Evolutionary conservation across 192 early-diverging fungal species (phyloP).

Genomic region (Lobosporangium transversale): DNA sequence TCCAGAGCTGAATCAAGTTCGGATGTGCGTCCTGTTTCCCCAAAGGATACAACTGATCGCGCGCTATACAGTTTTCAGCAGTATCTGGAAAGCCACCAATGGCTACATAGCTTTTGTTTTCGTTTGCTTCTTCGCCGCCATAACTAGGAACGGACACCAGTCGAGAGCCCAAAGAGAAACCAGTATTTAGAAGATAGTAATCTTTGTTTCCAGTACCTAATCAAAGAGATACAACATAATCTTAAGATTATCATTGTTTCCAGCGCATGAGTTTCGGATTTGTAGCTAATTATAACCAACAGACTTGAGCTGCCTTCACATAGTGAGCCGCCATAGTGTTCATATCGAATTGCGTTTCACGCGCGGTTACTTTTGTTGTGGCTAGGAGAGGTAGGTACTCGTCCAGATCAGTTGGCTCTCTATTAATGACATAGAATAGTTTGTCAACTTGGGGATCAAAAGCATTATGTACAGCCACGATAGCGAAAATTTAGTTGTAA

Average conservation of each 20-base stretch:
- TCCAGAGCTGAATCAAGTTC: conserved; percentile 48
- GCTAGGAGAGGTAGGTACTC: conserved; percentile 34
- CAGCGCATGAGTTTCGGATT: no score
- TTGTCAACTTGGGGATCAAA: no score
- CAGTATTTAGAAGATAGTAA: conserved; percentile 31
- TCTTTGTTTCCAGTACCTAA: conserved; percentile 31
- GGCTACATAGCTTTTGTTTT: conserved; percentile 26
- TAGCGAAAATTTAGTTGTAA: no score
- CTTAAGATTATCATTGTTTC: no score
- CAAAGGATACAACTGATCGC: conserved; percentile 40
- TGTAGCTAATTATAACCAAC: no score
- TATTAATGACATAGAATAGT: neutral
- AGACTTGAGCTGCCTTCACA: conserved; percentile 1
- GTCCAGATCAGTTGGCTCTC: conserved; percentile 31
- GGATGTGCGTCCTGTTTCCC: conserved; percentile 48
- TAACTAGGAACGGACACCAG: conserved; percentile 31
- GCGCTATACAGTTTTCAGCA: conserved; percentile 34
- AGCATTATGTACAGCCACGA: no score
- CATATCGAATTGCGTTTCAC: conserved; percentile 16
- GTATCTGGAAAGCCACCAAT: conserved; percentile 48
- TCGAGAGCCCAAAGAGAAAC: conserved; percentile 39
- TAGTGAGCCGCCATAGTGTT: conserved; percentile 18
- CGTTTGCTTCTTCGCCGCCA: neutral
- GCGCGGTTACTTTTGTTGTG: conserved; percentile 7
- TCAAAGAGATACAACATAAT: neutral